Evolutionary conservation across 306 rosid genomes (phyloP), one percentile per base, ranked within the genome.

Genomic region (Trifolium repens): DNA sequence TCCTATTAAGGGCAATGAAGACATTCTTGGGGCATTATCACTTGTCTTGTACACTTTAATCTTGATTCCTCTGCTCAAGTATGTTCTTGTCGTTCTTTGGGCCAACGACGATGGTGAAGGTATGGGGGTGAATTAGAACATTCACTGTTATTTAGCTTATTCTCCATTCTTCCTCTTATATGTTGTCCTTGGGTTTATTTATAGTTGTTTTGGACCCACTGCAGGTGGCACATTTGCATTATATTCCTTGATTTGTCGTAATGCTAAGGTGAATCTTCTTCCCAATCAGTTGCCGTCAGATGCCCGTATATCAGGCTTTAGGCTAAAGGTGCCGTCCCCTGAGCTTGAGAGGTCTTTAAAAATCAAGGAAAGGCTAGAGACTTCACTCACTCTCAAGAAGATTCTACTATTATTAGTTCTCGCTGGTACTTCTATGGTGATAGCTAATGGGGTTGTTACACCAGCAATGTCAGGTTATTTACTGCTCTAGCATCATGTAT

Each of bases 71-170:
- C 78, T 96, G 66, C 81, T 96, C 81, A 96, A 96, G 90, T 96
- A 96, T 78, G 98, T 92, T 40, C 83, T 96, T 43, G 96, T 96
- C 37, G 98, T 92, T 83, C 93, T 96, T 55, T 93, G 89, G 93
- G 99, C 98, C 77, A 96, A 96, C 44, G 98, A 96, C 64, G 97
- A 92, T 2, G 99, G 98, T 46, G 99, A 96, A 96, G 99, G 99
- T 92, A 84, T 71, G 64, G 37, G 67, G 15, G 47, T 70, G 61
- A 66, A 39, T 39, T 50, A 59, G 32, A 55, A 34, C 14, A 26
- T 58, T 61, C 17, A 27, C 16, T 60, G 16, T 46, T 69, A 15
- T 19, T 7, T 55, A 57, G 60, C 16, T 19, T 60, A 39, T 39
- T 39, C 42, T 39, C 42, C 42, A 39, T 39, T 39, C 42, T 58